Conservation (phyloP, 805 yeast species). For the Tanozyma kutaoensis region DNA sequence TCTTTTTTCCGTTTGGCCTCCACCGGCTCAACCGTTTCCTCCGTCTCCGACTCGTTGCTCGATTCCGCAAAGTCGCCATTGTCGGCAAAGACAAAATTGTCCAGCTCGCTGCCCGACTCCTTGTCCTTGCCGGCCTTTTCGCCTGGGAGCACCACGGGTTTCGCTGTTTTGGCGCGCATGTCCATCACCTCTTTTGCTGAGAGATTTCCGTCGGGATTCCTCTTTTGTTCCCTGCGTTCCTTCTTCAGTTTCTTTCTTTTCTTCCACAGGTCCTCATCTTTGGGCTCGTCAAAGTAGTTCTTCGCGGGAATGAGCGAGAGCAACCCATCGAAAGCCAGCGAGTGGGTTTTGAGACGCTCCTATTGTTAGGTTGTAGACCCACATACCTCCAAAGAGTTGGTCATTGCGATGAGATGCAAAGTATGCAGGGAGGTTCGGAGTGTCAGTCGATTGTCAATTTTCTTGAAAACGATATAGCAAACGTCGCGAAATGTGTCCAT, state of each 20-base stretch:
- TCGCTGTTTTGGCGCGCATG: constrained; percentile 40
- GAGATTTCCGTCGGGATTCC: constrained; percentile 30
- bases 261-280: constrained; percentile 74
- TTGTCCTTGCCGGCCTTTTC: constrained; percentile 4
- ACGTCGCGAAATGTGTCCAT: too few relatives aligned
- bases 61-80: constrained; percentile 49
- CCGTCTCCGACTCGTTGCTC: constrained; percentile 33
- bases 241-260: constrained; percentile 63
- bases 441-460: too few relatives aligned
- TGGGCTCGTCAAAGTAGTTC: constrained; percentile 83
- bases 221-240: constrained; percentile 31
- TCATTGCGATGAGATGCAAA: too few relatives aligned
- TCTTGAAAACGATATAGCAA: too few relatives aligned
- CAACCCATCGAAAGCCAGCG: constrained; percentile 78
- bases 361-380: constrained; percentile 14
- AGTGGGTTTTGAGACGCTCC: constrained; percentile 70
- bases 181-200: constrained; percentile 49
- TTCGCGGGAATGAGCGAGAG: constrained; percentile 88
- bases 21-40: constrained; percentile 1
- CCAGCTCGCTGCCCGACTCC: constrained; percentile 1
- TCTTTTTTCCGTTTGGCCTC: constrained; percentile 5
- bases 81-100: constrained; percentile 4
- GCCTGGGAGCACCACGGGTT: constrained; percentile 29
- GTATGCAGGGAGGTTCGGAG: too few relatives aligned
- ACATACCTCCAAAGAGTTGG: constrained; percentile 50